Evolutionary conservation across 2,329 filamentous ascomycete genomes (phyloP), one percentile per base, ranked within the genome.

Genomic region (Mollisia scopiformis): DNA sequence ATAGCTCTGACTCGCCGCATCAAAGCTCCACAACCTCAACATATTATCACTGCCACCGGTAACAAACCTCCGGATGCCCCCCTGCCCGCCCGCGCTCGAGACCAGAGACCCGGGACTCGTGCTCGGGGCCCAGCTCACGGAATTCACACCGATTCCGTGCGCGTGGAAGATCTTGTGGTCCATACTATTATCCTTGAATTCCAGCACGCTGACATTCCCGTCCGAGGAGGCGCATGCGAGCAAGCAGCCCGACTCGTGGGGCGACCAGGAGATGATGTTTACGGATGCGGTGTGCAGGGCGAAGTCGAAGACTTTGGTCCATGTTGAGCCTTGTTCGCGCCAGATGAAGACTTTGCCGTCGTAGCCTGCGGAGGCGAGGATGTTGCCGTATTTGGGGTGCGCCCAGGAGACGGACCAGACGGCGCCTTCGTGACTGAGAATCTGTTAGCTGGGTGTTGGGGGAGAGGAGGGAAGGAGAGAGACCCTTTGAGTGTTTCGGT

Each of bases 381-480:
- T 97, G 76, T 94, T 97, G 80, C 95, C 95, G 78, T 96, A 98
- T 76, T 99, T 98, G 65, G 95, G 95, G 75, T 99, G 95, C 52
- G 94, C 93, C 95, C 95, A 99, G 71, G 93, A 90, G 61, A 98
- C 92, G 76, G 92, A 96, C 95, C 95, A 99, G 61, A 99, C 94
- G 35, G 95, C 93, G 65, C 94, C 94, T 77, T 99, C 95, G 75
- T 99, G 95, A 68, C 94, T 96, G 71, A 31, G 49, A 23, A 46
- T 27, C 19, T 49, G 56, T 71, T 69, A 70, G 68, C 28, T 54
- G 51, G 30, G 23, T 46, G 33, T 33, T 16, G 62, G 25, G 27
- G 54, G 57, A 43, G 30, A 41, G 41, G 37, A 33, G 14, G 23
- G 30, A n/a, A 37, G 51, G 13, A 30, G n/a, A 14, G 31, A 28